Base-by-base conservation (phyloP, 108 stramenopile species). In the Nitzschia inconspicua region DNA sequence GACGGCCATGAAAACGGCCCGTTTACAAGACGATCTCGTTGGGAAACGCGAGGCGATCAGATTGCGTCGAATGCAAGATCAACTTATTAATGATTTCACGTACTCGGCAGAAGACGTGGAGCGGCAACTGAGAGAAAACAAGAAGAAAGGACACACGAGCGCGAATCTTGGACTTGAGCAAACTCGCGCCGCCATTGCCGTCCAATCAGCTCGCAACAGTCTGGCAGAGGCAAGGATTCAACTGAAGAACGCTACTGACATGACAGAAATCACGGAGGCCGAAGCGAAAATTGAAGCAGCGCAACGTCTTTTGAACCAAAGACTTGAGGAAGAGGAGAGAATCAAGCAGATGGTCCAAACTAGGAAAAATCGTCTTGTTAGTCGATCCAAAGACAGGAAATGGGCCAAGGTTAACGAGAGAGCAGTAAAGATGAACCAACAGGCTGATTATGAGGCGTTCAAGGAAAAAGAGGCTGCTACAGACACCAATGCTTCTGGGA, bases 371-470 rank as follows among this genome's bases (percentile, higher is more conserved):
- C 62, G 52, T 25, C 54, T 90, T 48, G 77, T 69, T 22, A 51
- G 50, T 40, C 77, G 81, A 13, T 54, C 68, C 3, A 88, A 83
- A 57, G 72, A 86, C 57, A 70, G 60, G 32, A 84, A 88, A 39
- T 94, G 92, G 92, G 83, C 75, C 25, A 90, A 88, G 59, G 88
- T 94, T 43, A 94, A 94, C 51, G 63, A 85, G 51, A 83, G 87
- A 40, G 86, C 86, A 20, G 63, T 65, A 34, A 26, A 82, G 51
- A 73, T 72, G 29, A 94, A 94, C 56, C 78, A 83, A 59, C 65
- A 62, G 52, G 76, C 86, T 23, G 92, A 90, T 44, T 75, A 80
- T 48, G 78, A 79, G 50, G 72, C 84, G 3, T 80, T 81, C 54
- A 69, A 78, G 16, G 66, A 69, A 19, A 75, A 61, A 28, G 72